Evolutionary conservation across 495 filamentous ascomycete species (phyloP).

Genomic region (Choiromyces venosus): DNA sequence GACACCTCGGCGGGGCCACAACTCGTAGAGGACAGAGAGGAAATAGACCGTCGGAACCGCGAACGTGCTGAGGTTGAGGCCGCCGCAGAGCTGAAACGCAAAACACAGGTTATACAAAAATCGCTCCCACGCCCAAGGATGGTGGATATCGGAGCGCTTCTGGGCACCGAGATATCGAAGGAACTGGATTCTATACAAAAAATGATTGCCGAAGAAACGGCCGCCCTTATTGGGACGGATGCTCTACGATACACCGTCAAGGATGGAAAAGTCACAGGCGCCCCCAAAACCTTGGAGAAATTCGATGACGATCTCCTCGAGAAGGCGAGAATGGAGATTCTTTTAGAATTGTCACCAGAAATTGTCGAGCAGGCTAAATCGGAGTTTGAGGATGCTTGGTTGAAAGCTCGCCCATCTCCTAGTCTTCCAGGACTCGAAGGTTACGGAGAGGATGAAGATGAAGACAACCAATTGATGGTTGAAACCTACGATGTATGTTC

Average conservation of each 20-base stretch:
- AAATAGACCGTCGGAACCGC: slow-evolving; percentile 66
- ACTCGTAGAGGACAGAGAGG: slow-evolving; percentile 74
- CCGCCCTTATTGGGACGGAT: slow-evolving; percentile 73
- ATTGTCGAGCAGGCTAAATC: slow-evolving; percentile 51
- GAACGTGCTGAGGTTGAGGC: slow-evolving; percentile 66
- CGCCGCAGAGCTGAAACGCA: slow-evolving; percentile 68
- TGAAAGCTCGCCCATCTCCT: slow-evolving; percentile 52
- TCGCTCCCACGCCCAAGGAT: slow-evolving; percentile 69
- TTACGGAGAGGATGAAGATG: slow-evolving; percentile 67
- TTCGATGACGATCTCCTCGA: slow-evolving; percentile 68
- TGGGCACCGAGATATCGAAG: slow-evolving; percentile 51
- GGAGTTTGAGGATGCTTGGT: slow-evolving; percentile 63
- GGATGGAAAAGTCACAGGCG: slow-evolving; percentile 59
- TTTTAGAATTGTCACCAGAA: slow-evolving; percentile 62
- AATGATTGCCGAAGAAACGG: slow-evolving; percentile 68
- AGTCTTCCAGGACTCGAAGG: slow-evolving; percentile 68
- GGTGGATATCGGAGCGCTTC: slow-evolving; percentile 64
- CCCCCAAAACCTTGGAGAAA: slow-evolving; percentile 54
- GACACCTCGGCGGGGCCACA: slow-evolving; percentile 48
- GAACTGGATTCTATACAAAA: slow-evolving; percentile 45
- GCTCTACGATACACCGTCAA: slow-evolving; percentile 65
- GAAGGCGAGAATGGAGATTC: slow-evolving; percentile 68
- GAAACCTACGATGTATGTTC: slow-evolving; percentile 61
- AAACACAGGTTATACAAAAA: slow-evolving; percentile 83
- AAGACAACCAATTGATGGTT: slow-evolving; percentile 56